Evolutionary conservation across 352 stramenopile genomes (phyloP), one percentile per base, ranked within the genome.

Genomic region (Phytopythium mirpurense): DNA sequence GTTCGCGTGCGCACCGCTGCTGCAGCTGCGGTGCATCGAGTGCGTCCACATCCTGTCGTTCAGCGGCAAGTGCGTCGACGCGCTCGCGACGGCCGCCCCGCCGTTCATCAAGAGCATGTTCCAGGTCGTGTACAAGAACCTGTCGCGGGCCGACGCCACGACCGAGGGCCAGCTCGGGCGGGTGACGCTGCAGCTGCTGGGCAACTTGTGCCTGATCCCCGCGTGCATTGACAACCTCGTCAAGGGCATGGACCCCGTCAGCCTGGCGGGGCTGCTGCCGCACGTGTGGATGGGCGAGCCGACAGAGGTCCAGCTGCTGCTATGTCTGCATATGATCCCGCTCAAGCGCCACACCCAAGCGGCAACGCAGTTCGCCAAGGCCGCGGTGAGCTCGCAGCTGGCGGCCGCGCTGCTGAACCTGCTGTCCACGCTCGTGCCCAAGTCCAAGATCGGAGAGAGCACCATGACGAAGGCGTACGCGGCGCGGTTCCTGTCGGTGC

Each of bases 31-130:
- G n/a, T 90, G 80, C 49, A 83, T 95, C 40, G 84, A 95, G 54
- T 92, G 84, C 40, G 57, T 95, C 18, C 84, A 95, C 56, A 92
- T 93, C 64, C 59, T 92, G n/a, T 88, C 83, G 41, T 95, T 95
- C 60, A 93, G 82, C 42, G 75, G 78, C 11, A 90, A 86, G 42
- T 92, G 82, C 50, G 59, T 93, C 3, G 82, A 95, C 46, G 59
- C 75, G 21, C 59, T 95, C 21, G 84, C 82, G 18, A 89, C 78
- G 8, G 72, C 80, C 16, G 70, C 89, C n/a, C 78, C 80, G 47
- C 78, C 80, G 14, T 95, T 89, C 57, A 84, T 95, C 61, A 93
- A 86, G 60, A 93, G 82, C 56, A 67, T 71, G 16, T 95, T 95
- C 66, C 67, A 89, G 50, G 74, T 90, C 18, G 80, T 95, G 43